phyloP scores from a whole-genome alignment of 2,329 filamentous ascomycete genomes.

The Eutypa lata region DNA sequence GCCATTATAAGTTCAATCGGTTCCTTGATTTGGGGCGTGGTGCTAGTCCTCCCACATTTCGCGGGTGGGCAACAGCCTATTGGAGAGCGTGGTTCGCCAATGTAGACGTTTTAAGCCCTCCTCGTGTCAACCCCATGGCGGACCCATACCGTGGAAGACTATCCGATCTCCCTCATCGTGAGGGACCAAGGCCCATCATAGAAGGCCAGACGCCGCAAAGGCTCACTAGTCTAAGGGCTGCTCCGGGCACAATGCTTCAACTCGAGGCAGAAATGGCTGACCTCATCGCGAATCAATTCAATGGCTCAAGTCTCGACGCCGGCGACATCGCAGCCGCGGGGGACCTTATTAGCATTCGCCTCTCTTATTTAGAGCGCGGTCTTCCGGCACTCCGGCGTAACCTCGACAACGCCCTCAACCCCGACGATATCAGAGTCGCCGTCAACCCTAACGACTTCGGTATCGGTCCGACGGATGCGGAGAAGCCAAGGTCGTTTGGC shows the following conservation, averaged over 20 bases:
- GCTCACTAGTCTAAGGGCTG: slow-evolving; percentile 3
- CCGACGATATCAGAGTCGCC: background rate
- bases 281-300: background rate
- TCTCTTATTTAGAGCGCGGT: slow-evolving; percentile 6
- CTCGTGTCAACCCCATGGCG: slow-evolving; percentile 1
- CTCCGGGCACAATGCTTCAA: slow-evolving; percentile 4
- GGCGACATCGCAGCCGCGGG: no score
- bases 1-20: background rate
- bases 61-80: slow-evolving; percentile 1
- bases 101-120: slow-evolving; percentile 2
- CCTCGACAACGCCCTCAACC: background rate
- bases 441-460: background rate
- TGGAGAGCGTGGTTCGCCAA: slow-evolving; percentile 1
- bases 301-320: background rate
- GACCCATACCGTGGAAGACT: slow-evolving; percentile 8
- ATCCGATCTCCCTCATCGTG: slow-evolving; percentile 1
- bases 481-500: background rate
- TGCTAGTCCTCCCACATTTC: slow-evolving; percentile 4
- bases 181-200: slow-evolving; percentile 3
- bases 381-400: background rate
- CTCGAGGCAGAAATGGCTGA: slow-evolving; percentile 1
- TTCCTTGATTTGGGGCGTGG: slow-evolving; percentile 6
- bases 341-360: slow-evolving; percentile 1
- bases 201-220: slow-evolving; percentile 9
- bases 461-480: background rate